Evolutionary conservation across 768 basidiomycete species (phyloP), one percentile per base, ranked within the genome.

Genomic region (Podaxis sp.): DNA sequence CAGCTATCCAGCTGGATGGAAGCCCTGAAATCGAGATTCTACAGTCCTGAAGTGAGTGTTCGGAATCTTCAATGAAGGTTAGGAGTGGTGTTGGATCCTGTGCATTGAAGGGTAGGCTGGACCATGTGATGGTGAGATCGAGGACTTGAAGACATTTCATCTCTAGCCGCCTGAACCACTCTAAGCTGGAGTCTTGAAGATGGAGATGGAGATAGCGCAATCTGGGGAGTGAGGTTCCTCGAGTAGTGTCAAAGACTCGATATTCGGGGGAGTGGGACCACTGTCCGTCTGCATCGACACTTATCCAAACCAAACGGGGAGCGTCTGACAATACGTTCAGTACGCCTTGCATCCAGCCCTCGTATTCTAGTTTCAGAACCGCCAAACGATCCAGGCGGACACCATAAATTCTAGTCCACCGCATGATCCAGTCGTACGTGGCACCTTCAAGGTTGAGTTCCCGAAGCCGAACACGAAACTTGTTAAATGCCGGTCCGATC

Each of bases 291-390:
- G 24, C 38, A 22, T 56, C 4, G 15, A 56, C 24, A 8, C 22
- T 11, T 5, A 36, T 36, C 54, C 36, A 56, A 26, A 11, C 22
- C n/a, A 56, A 36, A 37, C 11, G 20, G 37, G 33, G 20, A 37
- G 37, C 36, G 4, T 24, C 54, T 7, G 54, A 56, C 5, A 56
- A 40, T 33, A 41, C 10, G n/a, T 56, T 40, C 36, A 56, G 17
- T 11, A 56, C 24, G 4, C 54, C 54, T 38, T 56, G 36, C 33
- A 40, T 56, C 54, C 54, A 56, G 7, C 54, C 54, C 37, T 56
- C 54, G 54, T 56, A 56, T n/a, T 24, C n/a, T 22, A 56, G 22
- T 38, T 12, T 20, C 4, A 41, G 20, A 5, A 12, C 4, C 2
- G 3, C 36, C 54, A 56, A 22, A 36, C 20, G 2, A 3, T 38